A percentile compares a stretch with the other conserved stretches of the same genome.
Evolutionary conservation across 2,329 filamentous ascomycete genomes (phyloP).

Genomic region (Balansia obtecta): DNA sequence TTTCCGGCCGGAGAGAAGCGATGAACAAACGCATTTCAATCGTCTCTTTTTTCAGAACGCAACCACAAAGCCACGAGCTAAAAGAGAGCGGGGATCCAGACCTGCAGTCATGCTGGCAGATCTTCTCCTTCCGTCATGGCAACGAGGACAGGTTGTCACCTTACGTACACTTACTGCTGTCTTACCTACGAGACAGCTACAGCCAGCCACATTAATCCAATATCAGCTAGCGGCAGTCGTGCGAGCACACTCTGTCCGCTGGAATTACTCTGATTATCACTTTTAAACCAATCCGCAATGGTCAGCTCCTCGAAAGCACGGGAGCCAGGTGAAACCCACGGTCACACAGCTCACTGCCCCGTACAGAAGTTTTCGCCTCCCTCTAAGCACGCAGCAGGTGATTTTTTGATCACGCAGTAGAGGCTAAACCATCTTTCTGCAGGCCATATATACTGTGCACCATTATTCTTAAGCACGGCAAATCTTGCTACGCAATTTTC

Average conservation of each 20-base stretch:
- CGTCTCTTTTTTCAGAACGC: not conserved
- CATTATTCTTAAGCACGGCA: no score
- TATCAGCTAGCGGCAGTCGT: not conserved
- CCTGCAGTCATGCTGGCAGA: not conserved
- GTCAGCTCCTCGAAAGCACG: not conserved
- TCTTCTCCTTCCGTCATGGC: not conserved
- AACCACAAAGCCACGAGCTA: not conserved
- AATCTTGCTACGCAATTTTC: no score
- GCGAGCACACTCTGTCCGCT: not conserved
- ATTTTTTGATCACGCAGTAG: no score
- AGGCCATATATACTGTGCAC: no score
- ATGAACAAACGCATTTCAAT: not conserved
- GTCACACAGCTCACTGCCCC: no score
- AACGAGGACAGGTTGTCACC: not conserved
- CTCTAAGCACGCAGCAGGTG: no score
- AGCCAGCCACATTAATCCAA: constrained; percentile 4
- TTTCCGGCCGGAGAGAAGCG: not conserved
- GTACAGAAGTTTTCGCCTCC: no score
- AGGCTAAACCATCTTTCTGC: no score
- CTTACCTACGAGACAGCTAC: not conserved
- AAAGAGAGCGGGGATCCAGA: not conserved
- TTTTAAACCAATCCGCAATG: not conserved
- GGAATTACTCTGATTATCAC: not conserved
- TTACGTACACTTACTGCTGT: not conserved
- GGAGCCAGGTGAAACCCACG: not conserved